phyloP scores from a whole-genome alignment of 495 filamentous ascomycete species.

The Hyaloscypha bicolor region DNA sequence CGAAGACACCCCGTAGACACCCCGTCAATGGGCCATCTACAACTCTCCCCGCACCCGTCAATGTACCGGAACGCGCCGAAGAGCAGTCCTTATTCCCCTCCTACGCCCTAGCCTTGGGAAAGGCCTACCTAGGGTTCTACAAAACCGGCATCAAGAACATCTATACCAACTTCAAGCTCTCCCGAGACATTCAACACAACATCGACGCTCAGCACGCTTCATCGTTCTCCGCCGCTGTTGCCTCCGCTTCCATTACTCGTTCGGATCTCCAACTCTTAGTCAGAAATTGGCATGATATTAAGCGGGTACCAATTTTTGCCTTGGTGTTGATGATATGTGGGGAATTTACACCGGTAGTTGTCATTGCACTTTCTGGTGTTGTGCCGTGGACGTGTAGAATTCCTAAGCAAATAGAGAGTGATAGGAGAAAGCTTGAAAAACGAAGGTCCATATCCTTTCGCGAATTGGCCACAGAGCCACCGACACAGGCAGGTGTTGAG shows the following conservation, averaged over 20 bases:
- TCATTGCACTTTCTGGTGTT: constrained; percentile 63
- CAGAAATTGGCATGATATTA: constrained; percentile 68
- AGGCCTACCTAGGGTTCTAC: constrained; percentile 77
- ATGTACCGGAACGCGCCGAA: constrained; percentile 47
- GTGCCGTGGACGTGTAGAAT: constrained; percentile 82
- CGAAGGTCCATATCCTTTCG: constrained; percentile 46
- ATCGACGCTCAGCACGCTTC: constrained; percentile 1
- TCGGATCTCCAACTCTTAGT: constrained; percentile 65
- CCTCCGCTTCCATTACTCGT: constrained; percentile 45
- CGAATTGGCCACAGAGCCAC: constrained; percentile 25
- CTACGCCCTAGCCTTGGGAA: constrained; percentile 53
- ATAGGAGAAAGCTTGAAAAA: constrained; percentile 51
- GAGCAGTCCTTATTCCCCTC: constrained; percentile 38
- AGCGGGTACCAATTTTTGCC: constrained; percentile 73
- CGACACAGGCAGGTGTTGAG: constrained; percentile 17
- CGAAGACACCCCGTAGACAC: background rate
- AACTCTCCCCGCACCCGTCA: constrained; percentile 61
- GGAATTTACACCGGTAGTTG: constrained; percentile 79
- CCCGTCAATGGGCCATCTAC: constrained; percentile 58
- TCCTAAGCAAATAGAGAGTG: constrained; percentile 67
- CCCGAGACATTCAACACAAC: constrained; percentile 40
- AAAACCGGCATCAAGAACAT: constrained; percentile 78
- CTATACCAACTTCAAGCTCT: constrained; percentile 52
- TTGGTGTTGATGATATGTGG: constrained; percentile 75
- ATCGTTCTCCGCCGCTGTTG: constrained; percentile 37